Evolutionary conservation across 148 eudicot species (phyloP).

Genomic region (Vaccinium corymbosum): DNA sequence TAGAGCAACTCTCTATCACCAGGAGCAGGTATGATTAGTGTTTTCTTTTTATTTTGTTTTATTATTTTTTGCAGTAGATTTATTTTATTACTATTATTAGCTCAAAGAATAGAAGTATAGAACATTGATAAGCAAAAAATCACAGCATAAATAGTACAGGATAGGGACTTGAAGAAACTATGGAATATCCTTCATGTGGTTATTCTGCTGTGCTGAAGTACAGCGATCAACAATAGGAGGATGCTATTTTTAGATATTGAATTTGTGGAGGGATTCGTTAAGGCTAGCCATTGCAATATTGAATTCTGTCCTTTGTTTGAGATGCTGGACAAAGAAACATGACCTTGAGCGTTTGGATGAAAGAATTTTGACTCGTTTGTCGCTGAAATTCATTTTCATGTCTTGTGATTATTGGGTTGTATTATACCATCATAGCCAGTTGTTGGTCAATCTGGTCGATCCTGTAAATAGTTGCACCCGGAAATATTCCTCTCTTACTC

Average conservation of each 20-base stretch:
- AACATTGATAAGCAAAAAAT: neutral
- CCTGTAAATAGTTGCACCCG: neutral
- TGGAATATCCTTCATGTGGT: neutral
- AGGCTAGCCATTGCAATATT: neutral
- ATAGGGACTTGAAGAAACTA: neutral
- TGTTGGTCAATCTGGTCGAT: neutral
- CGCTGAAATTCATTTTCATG: neutral
- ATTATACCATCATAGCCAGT: neutral
- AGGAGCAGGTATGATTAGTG: slow-evolving; percentile 62
- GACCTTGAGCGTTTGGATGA: neutral
- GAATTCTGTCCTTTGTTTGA: neutral
- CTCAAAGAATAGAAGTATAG: neutral
- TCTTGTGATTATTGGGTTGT: neutral
- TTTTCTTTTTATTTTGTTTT: neutral
- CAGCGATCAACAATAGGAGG: neutral
- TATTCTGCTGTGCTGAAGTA: neutral
- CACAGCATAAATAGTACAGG: neutral
- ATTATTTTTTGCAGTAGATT: neutral
- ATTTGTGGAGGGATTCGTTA: neutral
- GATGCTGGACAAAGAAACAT: neutral
- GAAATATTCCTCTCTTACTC: neutral
- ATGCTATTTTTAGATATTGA: neutral
- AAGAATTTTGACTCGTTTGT: neutral
- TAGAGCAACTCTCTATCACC: slow-evolving; percentile 67
- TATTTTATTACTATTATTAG: neutral